Evolutionary conservation across 2,329 filamentous ascomycete species (phyloP).

Genomic region (Calycina herbarum): DNA sequence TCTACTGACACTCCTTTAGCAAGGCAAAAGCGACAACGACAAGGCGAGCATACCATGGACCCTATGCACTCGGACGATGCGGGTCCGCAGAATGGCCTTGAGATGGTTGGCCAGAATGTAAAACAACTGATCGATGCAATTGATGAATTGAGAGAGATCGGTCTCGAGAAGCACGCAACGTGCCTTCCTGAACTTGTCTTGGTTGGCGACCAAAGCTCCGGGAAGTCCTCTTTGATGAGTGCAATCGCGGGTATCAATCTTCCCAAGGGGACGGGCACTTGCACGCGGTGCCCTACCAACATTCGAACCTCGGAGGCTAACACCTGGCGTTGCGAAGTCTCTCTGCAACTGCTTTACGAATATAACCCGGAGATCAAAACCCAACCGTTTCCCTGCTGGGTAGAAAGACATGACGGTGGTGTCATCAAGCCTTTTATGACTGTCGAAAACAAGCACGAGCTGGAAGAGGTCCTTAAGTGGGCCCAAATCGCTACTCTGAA

Average conservation of each 20-base stretch:
- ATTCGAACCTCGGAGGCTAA: too few relatives aligned
- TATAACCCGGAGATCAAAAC: constrained; percentile 25
- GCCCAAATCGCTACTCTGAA: constrained; percentile 79
- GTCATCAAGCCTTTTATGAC: constrained; percentile 60
- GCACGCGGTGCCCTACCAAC: too few relatives aligned
- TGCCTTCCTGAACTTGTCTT: constrained; percentile 78
- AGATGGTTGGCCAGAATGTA: constrained; percentile 60
- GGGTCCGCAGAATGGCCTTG: constrained; percentile 36
- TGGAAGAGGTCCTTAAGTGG: constrained; percentile 68
- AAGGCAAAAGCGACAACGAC: neutral
- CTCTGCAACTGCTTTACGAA: too few relatives aligned
- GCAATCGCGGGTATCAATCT: constrained; percentile 64
- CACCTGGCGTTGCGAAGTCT: too few relatives aligned
- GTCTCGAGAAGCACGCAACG: constrained; percentile 66
- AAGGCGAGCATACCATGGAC: neutral
- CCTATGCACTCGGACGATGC: neutral
- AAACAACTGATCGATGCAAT: constrained; percentile 67
- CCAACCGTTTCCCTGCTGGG: constrained; percentile 63
- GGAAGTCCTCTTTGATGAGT: constrained; percentile 70
- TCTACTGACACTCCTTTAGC: neutral
- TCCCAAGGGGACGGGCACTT: too few relatives aligned
- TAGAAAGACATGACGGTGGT: constrained; percentile 42
- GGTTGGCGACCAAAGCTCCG: constrained; percentile 81
- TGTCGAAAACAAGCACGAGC: constrained; percentile 58
- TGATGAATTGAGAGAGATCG: constrained; percentile 68